Evolutionary conservation across 441 rosid species (phyloP).

Genomic region (Iberis amara): DNA sequence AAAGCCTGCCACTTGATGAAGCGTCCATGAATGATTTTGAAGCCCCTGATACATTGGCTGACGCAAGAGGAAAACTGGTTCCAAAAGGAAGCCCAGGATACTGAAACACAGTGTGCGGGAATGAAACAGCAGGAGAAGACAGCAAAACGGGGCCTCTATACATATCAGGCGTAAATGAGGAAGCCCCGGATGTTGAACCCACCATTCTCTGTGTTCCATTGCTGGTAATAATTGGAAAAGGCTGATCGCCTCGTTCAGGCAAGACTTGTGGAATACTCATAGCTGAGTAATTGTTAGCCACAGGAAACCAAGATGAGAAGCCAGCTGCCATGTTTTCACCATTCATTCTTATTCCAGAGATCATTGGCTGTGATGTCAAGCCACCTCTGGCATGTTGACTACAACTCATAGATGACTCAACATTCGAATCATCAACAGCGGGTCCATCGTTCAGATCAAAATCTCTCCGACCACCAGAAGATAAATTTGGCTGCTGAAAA

Average conservation of each 20-base stretch:
- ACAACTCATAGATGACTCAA: constrained; percentile 44
- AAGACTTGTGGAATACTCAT: constrained; percentile 53
- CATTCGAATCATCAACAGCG: constrained; percentile 45
- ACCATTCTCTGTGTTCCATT: constrained; percentile 49
- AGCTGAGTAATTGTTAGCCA: constrained; percentile 49
- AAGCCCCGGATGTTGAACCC: constrained; percentile 37
- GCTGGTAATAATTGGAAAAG: constrained; percentile 53
- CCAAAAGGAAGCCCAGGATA: constrained; percentile 51
- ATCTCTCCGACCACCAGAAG: constrained; percentile 47
- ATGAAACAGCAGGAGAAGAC: constrained; percentile 54
- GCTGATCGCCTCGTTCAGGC: constrained; percentile 66
- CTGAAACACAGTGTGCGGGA: constrained; percentile 42
- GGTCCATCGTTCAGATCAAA: constrained; percentile 97
- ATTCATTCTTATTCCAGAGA: constrained; percentile 45
- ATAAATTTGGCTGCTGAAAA: constrained; percentile 35
- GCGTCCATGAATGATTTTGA: constrained; percentile 50
- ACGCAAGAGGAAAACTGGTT: constrained; percentile 39
- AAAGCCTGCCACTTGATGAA: constrained; percentile 40
- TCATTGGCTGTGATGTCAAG: constrained; percentile 40
- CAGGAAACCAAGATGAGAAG: constrained; percentile 69
- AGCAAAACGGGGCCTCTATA: constrained; percentile 45
- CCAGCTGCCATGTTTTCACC: constrained; percentile 45
- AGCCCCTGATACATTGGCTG: constrained; percentile 44
- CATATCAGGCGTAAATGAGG: constrained; percentile 42
- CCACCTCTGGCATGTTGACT: constrained; percentile 44